These are phyloP conservation scores for Chamaecyparis obtusa DNA, from an alignment of 75 land plant genomes.

Conservation along the genomic window DNA sequence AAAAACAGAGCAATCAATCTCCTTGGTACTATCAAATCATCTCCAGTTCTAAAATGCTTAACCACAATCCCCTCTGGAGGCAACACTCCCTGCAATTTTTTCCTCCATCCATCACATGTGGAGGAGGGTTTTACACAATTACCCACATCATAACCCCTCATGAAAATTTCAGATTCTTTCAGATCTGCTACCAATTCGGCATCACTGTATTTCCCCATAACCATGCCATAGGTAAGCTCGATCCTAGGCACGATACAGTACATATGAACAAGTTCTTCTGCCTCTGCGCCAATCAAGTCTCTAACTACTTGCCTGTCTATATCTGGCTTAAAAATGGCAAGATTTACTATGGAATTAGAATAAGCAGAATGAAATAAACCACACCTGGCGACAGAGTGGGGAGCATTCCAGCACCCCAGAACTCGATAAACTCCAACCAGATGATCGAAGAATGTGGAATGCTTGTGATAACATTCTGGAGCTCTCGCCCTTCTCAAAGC, in stretches of 20 bases:
- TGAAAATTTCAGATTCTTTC: constrained; percentile 20
- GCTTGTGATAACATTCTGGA: constrained; percentile 95
- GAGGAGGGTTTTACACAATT: neutral
- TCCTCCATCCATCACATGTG: constrained; percentile 30
- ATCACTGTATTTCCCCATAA: constrained; percentile 54
- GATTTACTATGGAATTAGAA: constrained; percentile 92
- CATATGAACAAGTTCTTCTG: constrained; percentile 80
- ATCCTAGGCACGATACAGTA: constrained; percentile 83
- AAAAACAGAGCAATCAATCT: constrained; percentile 71
- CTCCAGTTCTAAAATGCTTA: constrained; percentile 84
- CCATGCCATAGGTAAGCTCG: constrained; percentile 62
- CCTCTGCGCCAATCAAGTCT: constrained; percentile 50
- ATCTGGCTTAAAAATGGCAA: constrained; percentile 70
- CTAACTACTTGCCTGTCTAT: constrained; percentile 37
- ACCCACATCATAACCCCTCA: constrained; percentile 1
- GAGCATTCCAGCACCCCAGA: constrained; percentile 71
- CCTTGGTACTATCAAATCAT: constrained; percentile 65
- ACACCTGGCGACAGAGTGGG: constrained; percentile 60
- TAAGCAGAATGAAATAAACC: constrained; percentile 92
- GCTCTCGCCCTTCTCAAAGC: constrained; percentile 64
- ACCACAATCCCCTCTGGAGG: constrained; percentile 66
- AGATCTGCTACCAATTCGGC: constrained; percentile 48
- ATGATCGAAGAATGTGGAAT: constrained; percentile 80
- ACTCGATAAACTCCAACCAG: constrained; percentile 62
- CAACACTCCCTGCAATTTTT: constrained; percentile 40